Evolutionary conservation across 495 filamentous ascomycete species (phyloP), one percentile per base, ranked within the genome.

Genomic region (Lepidopterella palustris): DNA sequence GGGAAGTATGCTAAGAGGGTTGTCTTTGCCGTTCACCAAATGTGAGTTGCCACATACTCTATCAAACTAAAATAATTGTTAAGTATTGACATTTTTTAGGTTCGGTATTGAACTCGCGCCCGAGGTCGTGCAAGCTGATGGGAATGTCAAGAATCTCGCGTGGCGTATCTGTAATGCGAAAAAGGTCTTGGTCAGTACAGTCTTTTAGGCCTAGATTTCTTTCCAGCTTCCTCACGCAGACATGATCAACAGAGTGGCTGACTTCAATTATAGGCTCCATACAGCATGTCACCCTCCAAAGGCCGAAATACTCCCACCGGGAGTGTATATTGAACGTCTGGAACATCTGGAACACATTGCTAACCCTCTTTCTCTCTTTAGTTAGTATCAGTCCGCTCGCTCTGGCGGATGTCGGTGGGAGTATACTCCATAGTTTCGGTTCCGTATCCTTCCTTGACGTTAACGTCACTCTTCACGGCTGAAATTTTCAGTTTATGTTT

Each of bases 101-200:
- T 98, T 98, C 69, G 95, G 93, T 55, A 86, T 98, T 59, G 95
- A 98, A 72, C 87, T 98, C 61, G 89, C 95, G 5, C 87, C 91
- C 2, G 89, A 89, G 51, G 95, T 98, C 11, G 93, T 98, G 42
- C 84, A 86, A 57, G 89, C 91, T 1, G 93, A 98, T 78, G 92
- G 95, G 5, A 93, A 85, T 65, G 90, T 97, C 26, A 82, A 78
- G 68, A 95, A 95, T 68, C 77, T 98, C 45, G 89, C 92, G 25
- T 97, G 93, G 95, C 82, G 93, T 65, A 88, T 98, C 59, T 95
- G 87, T 71, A 93, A 92, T 71, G 95, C 92, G 25, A 96, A 96
- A 76, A 88, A 90, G 71, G 93, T 96, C 56, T 70, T 97, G 72
- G 93, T 95, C 79, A 74, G 90, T 81, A 24, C 6, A n/a, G n/a